Conservation (phyloP, 164 flowering plant genomes). For the Tinospora cordifolia region DNA sequence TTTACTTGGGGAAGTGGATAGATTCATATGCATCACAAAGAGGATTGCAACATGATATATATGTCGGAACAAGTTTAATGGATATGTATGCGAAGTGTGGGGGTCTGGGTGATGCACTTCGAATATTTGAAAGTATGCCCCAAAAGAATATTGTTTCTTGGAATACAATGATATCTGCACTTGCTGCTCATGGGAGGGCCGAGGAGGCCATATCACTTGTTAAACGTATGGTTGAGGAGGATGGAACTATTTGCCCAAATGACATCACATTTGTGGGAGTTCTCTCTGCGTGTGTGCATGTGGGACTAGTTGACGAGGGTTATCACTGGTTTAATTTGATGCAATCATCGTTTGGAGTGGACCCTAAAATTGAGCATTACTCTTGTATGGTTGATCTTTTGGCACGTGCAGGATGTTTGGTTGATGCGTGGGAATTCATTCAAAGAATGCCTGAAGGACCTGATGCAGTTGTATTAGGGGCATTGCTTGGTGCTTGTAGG, state of each 20-base stretch:
- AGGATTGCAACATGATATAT: slow-evolving; percentile 5
- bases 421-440: slow-evolving; percentile 6
- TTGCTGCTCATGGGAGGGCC: slow-evolving; percentile 10
- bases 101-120: neutral
- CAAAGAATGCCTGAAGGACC: neutral
- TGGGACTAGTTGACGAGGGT: slow-evolving; percentile 6
- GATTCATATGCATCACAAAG: slow-evolving; percentile 3
- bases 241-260: slow-evolving; percentile 4
- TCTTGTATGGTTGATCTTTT: slow-evolving; percentile 10
- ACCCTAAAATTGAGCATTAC: slow-evolving; percentile 8
- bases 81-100: slow-evolving; percentile 11
- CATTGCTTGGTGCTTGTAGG: slow-evolving; percentile 2
- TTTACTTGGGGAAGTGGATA: slow-evolving; percentile 9
- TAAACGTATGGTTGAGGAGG: slow-evolving; percentile 8
- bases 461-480: neutral
- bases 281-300: slow-evolving; percentile 12
- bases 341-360: slow-evolving; percentile 3
- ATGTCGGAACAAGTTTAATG: slow-evolving; percentile 8
- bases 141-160: slow-evolving; percentile 4
- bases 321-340: slow-evolving; percentile 4
- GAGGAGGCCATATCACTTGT: slow-evolving; percentile 5
- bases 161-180: slow-evolving; percentile 8
- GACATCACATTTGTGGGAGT: slow-evolving; percentile 9
- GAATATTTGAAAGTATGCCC: slow-evolving; percentile 3
- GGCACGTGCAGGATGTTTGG: slow-evolving; percentile 8